Evolutionary conservation across 1,284 basidiomycete species (phyloP), one percentile per base, ranked within the genome.

Genomic region (Fomitopsis palustris): DNA sequence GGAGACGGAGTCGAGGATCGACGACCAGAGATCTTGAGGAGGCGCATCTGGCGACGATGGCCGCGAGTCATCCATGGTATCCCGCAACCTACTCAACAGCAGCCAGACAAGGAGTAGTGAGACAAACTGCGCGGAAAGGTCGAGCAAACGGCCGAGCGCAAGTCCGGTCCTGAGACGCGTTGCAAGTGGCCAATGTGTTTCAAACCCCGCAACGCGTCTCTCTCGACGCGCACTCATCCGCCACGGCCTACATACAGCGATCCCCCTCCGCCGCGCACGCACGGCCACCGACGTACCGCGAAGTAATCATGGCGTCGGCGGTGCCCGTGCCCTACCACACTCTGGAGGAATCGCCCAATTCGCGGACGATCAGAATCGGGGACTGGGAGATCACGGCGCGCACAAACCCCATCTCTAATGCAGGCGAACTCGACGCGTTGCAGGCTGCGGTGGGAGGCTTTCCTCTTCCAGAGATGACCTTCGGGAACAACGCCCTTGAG

Each of bases 401-500:
- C 2, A 88, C 87, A 12, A 82, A 84, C 64, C 81, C 90, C 17
- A 93, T 93, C 69, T 86, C 90, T 35, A 95, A 88, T 64, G 87
- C 92, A 1, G 75, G 81, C 37, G 86, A 92, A 63, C 82, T 82
- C 54, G 87, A 97, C 66, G 82, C 81, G 2, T 75, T 92, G 53
- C 87, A 92, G 59, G 74, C 80, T 3, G 66, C 74, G 0, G 76
- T 92, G 4, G 84, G 64, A 10, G 71, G 86, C 3, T 82, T 99
- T 31, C 92, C 96, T 0, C 75, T 96, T 0, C 97, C 97, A 2
- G 96, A 99, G 72, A 99, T 99, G 94, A 95, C 92, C 0, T 99
- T 98, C 69, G 95, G 95, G 4, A 86, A 84, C 72, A 99, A 98
- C 74, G 75, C 75, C 19, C 80, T 99, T 1, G 76, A 80, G 7